Evolutionary conservation across 495 filamentous ascomycete species (phyloP).

Genomic region (Aspergillus baeticus): DNA sequence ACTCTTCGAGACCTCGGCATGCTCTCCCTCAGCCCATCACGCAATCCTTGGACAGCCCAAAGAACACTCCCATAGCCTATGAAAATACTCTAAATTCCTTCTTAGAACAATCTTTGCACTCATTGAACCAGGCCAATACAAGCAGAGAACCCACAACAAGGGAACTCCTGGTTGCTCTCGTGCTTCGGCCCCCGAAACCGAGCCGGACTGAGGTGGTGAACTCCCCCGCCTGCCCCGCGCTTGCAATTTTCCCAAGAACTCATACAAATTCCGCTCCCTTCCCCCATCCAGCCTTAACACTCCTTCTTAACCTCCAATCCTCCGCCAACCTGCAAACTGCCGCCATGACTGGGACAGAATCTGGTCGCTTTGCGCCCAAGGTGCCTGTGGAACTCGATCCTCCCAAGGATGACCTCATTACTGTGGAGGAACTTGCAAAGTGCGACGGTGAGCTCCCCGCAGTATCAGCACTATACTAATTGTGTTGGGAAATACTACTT

Average conservation of each 20-base stretch:
- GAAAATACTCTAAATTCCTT: background rate
- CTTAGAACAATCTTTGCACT: background rate
- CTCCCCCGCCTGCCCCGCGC: slow-evolving; percentile 25
- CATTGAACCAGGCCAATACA: background rate
- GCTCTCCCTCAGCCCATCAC: background rate
- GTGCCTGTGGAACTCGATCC: slow-evolving; percentile 75
- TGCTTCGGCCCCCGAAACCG: slow-evolving; percentile 4
- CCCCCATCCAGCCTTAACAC: background rate
- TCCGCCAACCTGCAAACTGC: background rate
- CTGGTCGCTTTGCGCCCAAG: slow-evolving; percentile 82
- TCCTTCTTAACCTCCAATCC: background rate
- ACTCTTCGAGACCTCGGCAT: background rate
- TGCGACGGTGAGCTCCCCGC: slow-evolving; percentile 65
- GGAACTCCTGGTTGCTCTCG: background rate
- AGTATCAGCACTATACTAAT: background rate
- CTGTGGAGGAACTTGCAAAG: slow-evolving; percentile 67
- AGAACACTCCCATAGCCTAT: background rate
- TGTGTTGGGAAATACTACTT: background rate
- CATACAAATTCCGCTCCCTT: background rate
- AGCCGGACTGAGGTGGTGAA: background rate
- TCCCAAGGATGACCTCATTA: slow-evolving; percentile 86
- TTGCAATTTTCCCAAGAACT: slow-evolving; percentile 5
- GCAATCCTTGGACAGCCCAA: background rate
- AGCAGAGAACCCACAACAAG: background rate
- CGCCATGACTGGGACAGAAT: slow-evolving; percentile 36